These are phyloP conservation scores for Malus hybrid DNA, from an alignment of 331 rosid genomes.

Conservation along the genomic window DNA sequence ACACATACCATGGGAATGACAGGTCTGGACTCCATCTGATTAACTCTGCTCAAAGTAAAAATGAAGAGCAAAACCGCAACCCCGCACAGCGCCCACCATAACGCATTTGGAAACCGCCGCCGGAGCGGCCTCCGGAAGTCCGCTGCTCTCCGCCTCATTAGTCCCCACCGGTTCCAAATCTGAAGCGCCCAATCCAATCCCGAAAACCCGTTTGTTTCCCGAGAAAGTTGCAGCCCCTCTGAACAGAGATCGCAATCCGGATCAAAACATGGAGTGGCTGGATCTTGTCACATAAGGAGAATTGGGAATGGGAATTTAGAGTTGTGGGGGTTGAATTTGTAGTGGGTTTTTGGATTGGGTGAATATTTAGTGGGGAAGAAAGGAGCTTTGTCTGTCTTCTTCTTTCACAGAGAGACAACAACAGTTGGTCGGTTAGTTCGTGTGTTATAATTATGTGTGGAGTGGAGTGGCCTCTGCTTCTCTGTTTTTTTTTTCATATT, in stretches of 20 bases:
- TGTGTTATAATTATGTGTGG: no score
- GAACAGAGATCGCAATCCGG: background rate
- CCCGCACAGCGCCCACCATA: slow-evolving; percentile 63
- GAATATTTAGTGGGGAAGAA: background rate
- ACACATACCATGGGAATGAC: slow-evolving; percentile 41
- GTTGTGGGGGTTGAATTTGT: background rate
- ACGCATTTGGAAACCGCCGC: slow-evolving; percentile 57
- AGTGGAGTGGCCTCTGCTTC: no score
- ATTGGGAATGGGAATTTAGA: background rate
- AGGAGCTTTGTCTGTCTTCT: no score
- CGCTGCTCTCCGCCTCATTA: slow-evolving; percentile 71
- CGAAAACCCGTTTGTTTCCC: background rate
- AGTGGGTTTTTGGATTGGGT: background rate
- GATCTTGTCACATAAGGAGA: background rate
- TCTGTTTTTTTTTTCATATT: no score
- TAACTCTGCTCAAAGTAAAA: slow-evolving; percentile 53
- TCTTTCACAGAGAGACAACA: no score
- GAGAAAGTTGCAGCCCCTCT: background rate
- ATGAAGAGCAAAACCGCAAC: slow-evolving; percentile 58
- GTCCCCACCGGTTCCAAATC: slow-evolving; percentile 16
- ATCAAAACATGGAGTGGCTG: background rate
- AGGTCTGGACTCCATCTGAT: slow-evolving; percentile 64
- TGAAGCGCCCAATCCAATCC: background rate
- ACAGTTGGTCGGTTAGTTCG: no score
- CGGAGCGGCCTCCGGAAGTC: slow-evolving; percentile 72